A percentile compares a stretch with the other conserved stretches of the same genome.
These are phyloP conservation scores for Vigna nakashimae DNA, from an alignment of 306 rosid species.

Conservation along the genomic window DNA sequence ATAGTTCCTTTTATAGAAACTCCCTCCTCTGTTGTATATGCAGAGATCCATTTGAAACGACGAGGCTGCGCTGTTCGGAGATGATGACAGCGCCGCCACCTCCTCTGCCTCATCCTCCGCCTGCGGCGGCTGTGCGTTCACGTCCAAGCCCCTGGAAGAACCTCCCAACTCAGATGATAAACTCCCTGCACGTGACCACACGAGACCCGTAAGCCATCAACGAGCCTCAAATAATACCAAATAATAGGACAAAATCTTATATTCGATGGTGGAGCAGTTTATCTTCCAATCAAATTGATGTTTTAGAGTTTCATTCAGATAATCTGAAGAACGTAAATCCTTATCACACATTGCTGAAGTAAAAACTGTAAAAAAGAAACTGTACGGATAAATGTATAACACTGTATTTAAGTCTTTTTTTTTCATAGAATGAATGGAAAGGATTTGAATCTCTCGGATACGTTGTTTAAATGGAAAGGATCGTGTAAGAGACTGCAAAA, in stretches of 20 bases:
- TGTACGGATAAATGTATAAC: not conserved
- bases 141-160: constrained; percentile 59
- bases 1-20: constrained; percentile 51
- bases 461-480: not conserved
- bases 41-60: constrained; percentile 85
- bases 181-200: constrained; percentile 53
- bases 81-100: constrained; percentile 57
- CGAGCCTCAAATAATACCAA: not conserved
- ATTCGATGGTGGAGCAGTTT: not conserved
- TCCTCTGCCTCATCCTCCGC: constrained; percentile 68
- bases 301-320: not conserved
- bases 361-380: too few relatives aligned
- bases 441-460: constrained; percentile 2
- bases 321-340: not conserved
- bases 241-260: not conserved
- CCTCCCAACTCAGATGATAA: constrained; percentile 60
- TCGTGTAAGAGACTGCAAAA: not conserved
- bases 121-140: constrained; percentile 53
- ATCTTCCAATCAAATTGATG: not conserved
- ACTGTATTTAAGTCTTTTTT: not conserved
- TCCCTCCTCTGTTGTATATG: constrained; percentile 48
- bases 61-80: constrained; percentile 82
- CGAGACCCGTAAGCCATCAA: not conserved
- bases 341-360: not conserved
- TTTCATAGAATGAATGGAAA: not conserved